These are phyloP conservation scores for Trichoderma sp. DNA, from an alignment of 2,329 filamentous ascomycete genomes.

Conservation along the genomic window DNA sequence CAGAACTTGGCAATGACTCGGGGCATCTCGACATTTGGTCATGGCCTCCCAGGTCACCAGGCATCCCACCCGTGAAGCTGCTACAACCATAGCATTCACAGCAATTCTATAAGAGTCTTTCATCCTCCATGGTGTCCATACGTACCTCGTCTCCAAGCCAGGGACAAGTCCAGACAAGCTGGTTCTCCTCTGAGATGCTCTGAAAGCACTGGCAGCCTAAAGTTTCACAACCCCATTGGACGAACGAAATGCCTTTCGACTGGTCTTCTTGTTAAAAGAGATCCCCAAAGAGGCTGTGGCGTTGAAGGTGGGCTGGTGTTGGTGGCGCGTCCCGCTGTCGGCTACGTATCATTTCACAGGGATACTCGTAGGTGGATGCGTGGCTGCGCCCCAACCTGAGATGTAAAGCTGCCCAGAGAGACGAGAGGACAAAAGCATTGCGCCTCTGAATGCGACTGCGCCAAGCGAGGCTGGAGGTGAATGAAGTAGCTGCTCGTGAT, in stretches of 20 bases:
- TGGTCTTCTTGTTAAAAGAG: not conserved
- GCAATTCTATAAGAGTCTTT: not conserved
- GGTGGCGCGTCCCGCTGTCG: not conserved
- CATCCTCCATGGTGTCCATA: not conserved
- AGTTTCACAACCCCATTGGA: not conserved
- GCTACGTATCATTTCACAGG: conserved; percentile 2
- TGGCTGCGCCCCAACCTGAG: not conserved
- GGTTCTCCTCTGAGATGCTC: not conserved
- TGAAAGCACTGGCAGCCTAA: not conserved
- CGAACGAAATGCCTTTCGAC: not conserved
- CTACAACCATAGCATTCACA: not conserved
- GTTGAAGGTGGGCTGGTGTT: not conserved
- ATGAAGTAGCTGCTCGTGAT: not conserved
- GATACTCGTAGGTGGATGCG: not conserved
- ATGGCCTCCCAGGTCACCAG: not conserved
- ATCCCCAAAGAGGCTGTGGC: not conserved
- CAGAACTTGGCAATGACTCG: not conserved
- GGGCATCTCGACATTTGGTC: not conserved
- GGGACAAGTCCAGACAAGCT: not conserved
- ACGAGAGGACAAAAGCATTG: not conserved
- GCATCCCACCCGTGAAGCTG: not conserved
- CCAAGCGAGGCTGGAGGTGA: not conserved
- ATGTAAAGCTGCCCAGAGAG: not conserved
- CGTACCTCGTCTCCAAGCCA: not conserved
- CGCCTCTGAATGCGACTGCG: not conserved